Base-by-base conservation (phyloP, 192 early-diverging fungal species). In the Coemansia sp. region DNA sequence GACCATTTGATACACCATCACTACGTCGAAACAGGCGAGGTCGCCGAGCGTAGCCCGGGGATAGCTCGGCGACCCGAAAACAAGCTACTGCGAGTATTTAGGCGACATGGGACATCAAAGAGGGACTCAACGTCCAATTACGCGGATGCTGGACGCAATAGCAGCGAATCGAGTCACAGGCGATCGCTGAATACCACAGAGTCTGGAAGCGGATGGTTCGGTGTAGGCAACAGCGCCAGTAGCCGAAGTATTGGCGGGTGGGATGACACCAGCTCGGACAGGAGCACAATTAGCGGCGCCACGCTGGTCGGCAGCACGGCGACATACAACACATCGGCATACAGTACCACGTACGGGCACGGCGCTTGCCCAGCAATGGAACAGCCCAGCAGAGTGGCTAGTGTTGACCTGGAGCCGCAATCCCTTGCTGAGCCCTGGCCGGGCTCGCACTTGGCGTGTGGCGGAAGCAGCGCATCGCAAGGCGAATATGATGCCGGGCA, bases 251-350 rank as follows among this genome's bases (percentile, higher is more conserved):
- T 38, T 62, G 18, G 22, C 20, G n/a, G 57, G 46, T 46, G 59
- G 67, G 64, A 68, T 11, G 51, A 60, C 59, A 33, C 51, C 33
- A 66, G 71, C 29, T 70, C 63, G 1, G 69, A 60, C 20, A 41
- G 54, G 47, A 77, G 68, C 55, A 57, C 52, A 31, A 47, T 31
- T 12, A 82, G 75, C 47, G 68, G 62, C 12, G 77, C 62, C 66
- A 82, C 75, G 20, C 66, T 82, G 8, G 54, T 72, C 6, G 62
- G 65, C 18, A 71, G 72, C 36, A 66, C 60, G 5, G 29, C 31
- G 31, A 16, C 55, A 34, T 59, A 34, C 29, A 71, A 41, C 31
- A 20, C 63, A 24, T 59, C 55, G 52, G 22, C 52, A 13, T 55
- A 55, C 61, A 64, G 61, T 38, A 29, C 61, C 11, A 44, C 44